Conservation (phyloP, 768 basidiomycete genomes). For the Dioszegia crocea region DNA sequence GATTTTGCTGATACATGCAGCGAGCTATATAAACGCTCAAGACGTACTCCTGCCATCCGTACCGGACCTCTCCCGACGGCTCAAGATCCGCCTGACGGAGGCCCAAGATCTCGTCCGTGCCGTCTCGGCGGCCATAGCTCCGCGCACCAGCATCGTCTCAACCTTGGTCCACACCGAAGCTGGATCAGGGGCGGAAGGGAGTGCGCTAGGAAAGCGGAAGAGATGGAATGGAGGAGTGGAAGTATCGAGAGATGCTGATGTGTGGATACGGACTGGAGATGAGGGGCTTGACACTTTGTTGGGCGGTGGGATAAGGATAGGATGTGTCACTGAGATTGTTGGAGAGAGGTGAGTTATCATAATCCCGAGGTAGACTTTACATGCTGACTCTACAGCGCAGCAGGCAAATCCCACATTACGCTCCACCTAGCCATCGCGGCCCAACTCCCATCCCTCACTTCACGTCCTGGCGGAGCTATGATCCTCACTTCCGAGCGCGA, state of each 20-base stretch:
- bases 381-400: constrained; percentile 58
- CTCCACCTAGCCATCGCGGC: constrained; percentile 75
- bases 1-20: too few species aligned
- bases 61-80: constrained; percentile 27
- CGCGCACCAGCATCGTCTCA: constrained; percentile 14
- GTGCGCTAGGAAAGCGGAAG: constrained; percentile 8
- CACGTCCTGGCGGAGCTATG: constrained; percentile 56
- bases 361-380: too few species aligned
- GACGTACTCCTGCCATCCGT: constrained; percentile 32
- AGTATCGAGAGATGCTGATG: constrained; percentile 35
- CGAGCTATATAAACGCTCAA: constrained; percentile 23
- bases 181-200: neutral
- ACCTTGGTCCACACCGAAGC: neutral
- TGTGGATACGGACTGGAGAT: constrained; percentile 72
- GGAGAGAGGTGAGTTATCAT: constrained; percentile 73
- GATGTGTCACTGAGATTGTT: constrained; percentile 79
- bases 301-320: constrained; percentile 72
- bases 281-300: constrained; percentile 62
- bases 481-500: constrained; percentile 46
- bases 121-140: constrained; percentile 55
- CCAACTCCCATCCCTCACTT: constrained; percentile 60
- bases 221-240: neutral
- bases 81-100: constrained; percentile 11
- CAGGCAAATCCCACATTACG: constrained; percentile 90
- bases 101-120: constrained; percentile 49